Conservation (phyloP, 306 rosid species). For the Vigna angularis region DNA sequence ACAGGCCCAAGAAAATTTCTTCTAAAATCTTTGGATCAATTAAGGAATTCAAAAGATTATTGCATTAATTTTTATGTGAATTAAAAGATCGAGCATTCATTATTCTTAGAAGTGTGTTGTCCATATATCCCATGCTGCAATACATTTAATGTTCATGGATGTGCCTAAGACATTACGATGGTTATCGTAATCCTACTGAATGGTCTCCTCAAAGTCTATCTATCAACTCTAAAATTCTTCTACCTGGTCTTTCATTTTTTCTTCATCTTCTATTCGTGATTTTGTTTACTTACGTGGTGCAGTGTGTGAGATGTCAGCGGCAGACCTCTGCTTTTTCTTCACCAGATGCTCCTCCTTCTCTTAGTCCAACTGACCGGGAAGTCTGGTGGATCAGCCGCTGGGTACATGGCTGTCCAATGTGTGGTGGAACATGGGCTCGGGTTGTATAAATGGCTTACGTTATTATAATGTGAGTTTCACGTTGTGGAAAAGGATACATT, state of each 20-base stretch:
- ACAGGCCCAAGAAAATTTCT: conserved; percentile 11
- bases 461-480: conserved; percentile 5
- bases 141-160: neutral
- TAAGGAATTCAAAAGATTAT: neutral
- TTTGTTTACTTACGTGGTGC: conserved; percentile 48
- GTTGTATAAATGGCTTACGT: conserved; percentile 67
- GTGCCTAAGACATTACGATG: neutral
- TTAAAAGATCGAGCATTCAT: neutral
- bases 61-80: neutral
- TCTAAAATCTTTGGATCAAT: conserved; percentile 9
- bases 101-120: neutral
- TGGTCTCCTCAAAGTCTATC: neutral
- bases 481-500: neutral
- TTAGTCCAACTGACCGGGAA: conserved; percentile 70
- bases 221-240: neutral
- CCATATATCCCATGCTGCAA: neutral
- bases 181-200: neutral
- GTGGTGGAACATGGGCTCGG: conserved; percentile 99
- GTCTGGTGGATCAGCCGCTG: conserved; percentile 99
- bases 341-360: conserved; percentile 59
- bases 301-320: conserved; percentile 97
- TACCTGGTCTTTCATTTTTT: too few species aligned
- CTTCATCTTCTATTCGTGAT: conserved; percentile 29
- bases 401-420: conserved; percentile 96
- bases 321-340: conserved; percentile 92